phyloP scores from a whole-genome alignment of 2,329 filamentous ascomycete genomes.

The Ophiobolus disseminans region DNA sequence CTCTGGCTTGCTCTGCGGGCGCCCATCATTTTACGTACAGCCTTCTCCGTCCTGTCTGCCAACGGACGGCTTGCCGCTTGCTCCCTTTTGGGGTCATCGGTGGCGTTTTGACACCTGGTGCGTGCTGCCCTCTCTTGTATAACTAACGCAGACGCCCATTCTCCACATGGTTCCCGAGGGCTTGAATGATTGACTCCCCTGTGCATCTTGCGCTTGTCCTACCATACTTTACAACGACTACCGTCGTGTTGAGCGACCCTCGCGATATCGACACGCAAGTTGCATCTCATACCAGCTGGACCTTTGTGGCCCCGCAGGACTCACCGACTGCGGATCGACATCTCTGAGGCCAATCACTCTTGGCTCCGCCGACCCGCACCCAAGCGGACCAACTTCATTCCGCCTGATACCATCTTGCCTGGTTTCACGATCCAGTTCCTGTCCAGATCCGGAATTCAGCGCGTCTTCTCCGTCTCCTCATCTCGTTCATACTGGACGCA shows the following conservation, averaged over 20 bases:
- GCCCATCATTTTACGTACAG: slow-evolving; percentile 39
- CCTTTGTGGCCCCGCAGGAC: slow-evolving; percentile 18
- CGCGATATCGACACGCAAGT: not conserved
- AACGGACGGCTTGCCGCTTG: slow-evolving; percentile 31
- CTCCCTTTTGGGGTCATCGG: slow-evolving; percentile 30
- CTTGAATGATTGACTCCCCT: slow-evolving; percentile 22
- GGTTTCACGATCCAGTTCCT: slow-evolving; percentile 3
- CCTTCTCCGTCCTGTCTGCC: slow-evolving; percentile 33
- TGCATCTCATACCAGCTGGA: not conserved
- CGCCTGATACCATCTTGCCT: slow-evolving; percentile 20
- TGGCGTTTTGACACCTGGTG: slow-evolving; percentile 41
- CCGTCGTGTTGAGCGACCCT: slow-evolving; percentile 7
- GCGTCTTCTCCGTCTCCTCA: not conserved
- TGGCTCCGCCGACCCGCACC: slow-evolving; percentile 31
- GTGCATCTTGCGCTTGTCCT: slow-evolving; percentile 17
- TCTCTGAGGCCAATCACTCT: slow-evolving; percentile 36
- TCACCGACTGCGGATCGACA: slow-evolving; percentile 36
- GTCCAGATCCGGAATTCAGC: slow-evolving; percentile 6
- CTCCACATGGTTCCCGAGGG: slow-evolving; percentile 38
- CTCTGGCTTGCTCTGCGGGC: slow-evolving; percentile 30
- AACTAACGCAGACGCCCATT: slow-evolving; percentile 33
- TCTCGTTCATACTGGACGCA: not conserved
- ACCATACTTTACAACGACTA: slow-evolving; percentile 4
- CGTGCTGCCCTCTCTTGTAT: slow-evolving; percentile 39
- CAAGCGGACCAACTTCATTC: slow-evolving; percentile 28